Evolutionary conservation across 306 rosid genomes (phyloP).

Genomic region (Casuarina cunninghamiana): DNA sequence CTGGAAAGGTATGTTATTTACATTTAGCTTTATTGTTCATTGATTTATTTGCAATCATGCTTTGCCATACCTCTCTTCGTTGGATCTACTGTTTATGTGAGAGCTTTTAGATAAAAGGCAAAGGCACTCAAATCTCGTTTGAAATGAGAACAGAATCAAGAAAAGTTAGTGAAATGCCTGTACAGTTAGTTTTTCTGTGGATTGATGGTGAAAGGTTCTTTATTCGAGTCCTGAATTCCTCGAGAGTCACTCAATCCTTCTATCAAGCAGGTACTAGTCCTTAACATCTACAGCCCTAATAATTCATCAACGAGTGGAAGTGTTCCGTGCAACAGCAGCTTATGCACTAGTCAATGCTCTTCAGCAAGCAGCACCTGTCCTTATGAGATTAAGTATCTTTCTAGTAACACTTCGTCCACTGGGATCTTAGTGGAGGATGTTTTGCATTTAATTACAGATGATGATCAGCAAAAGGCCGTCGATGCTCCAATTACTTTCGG

Average conservation of each 20-base stretch:
- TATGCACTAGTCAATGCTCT: conserved; percentile 58
- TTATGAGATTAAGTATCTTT: conserved; percentile 52
- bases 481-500: conserved; percentile 66
- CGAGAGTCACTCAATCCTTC: conserved; percentile 25
- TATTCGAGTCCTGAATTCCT: conserved; percentile 21
- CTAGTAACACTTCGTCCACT: conserved; percentile 63
- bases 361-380: conserved; percentile 50
- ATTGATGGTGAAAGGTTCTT: conserved; percentile 3
- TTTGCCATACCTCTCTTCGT: background rate
- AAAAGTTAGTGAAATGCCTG: background rate
- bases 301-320: conserved; percentile 62
- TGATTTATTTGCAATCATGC: background rate
- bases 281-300: conserved; percentile 63
- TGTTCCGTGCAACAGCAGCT: conserved; percentile 61
- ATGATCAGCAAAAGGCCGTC: conserved; percentile 26
- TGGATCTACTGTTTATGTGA: background rate
- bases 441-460: conserved; percentile 67
- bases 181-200: background rate
- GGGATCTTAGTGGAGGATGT: conserved; percentile 81
- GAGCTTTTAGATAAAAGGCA: background rate
- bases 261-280: conserved; percentile 30
- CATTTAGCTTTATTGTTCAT: background rate
- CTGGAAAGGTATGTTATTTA: conserved; percentile 39
- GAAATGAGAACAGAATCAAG: background rate
- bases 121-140: background rate